Conservation (phyloP, 331 rosid species). For the Ulmus americana region DNA sequence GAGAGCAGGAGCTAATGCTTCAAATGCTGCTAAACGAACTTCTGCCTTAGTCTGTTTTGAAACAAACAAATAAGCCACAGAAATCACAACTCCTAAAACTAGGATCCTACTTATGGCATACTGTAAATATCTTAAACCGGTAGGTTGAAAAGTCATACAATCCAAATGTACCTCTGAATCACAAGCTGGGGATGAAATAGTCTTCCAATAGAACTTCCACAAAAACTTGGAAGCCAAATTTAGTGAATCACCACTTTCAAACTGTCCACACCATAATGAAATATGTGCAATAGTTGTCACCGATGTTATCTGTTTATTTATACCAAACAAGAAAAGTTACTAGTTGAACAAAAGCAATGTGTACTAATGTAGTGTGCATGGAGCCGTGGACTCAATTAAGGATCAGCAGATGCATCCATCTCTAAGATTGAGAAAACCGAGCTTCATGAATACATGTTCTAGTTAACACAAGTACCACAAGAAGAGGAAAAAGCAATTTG, state of each 20-base stretch:
- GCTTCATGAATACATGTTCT: no score
- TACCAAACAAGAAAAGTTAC: conserved; percentile 22
- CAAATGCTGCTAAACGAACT: conserved; percentile 77
- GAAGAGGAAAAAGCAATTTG: no score
- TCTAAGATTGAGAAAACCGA: no score
- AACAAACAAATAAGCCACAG: conserved; percentile 21
- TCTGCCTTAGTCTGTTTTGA: conserved; percentile 64
- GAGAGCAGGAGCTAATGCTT: conserved; percentile 63
- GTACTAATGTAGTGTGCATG: no score
- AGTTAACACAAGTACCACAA: no score
- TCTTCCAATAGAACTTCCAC: conserved; percentile 68
- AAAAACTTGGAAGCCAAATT: conserved; percentile 46
- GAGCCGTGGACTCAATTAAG: no score
- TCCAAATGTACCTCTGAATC: conserved; percentile 61
- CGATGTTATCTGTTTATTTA: conserved; percentile 49
- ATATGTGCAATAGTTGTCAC: conserved; percentile 63
- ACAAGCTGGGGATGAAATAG: conserved; percentile 45
- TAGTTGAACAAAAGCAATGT: neutral
- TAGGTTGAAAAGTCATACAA: conserved; percentile 12
- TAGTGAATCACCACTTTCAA: conserved; percentile 33
- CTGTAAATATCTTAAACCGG: neutral
- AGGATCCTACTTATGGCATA: conserved; percentile 6
- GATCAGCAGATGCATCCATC: no score
- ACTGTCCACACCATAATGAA: conserved; percentile 52
- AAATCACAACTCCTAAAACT: conserved; percentile 20